These are phyloP conservation scores for Rhizoclosmatium globosum DNA, from an alignment of 192 early-diverging fungal species.

Conservation along the genomic window DNA sequence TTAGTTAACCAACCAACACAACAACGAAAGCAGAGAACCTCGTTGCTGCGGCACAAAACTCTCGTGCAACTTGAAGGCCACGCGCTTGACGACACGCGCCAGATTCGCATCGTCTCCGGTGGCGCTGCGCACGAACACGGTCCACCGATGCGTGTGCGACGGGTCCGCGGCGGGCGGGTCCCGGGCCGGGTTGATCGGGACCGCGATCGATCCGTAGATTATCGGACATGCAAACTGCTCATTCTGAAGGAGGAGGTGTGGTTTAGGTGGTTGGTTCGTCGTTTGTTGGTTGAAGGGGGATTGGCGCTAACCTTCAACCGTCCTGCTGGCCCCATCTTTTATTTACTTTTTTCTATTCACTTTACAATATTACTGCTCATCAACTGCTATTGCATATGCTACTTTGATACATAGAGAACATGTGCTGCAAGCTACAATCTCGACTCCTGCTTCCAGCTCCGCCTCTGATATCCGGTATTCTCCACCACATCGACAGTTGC, in stretches of 20 bases:
- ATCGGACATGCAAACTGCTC: conserved; percentile 67
- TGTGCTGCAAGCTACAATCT: conserved; percentile 17
- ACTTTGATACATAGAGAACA: conserved; percentile 22
- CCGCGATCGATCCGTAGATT: conserved; percentile 87
- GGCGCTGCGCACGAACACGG: conserved; percentile 83
- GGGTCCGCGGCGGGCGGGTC: conserved; percentile 60
- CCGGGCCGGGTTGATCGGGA: conserved; percentile 60
- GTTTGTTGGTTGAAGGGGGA: not conserved
- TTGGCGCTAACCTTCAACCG: not conserved
- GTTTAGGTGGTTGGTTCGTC: not conserved
- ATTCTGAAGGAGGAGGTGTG: conserved; percentile 6
- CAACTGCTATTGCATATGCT: not conserved
- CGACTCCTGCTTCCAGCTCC: conserved; percentile 12
- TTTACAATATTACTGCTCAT: not conserved
- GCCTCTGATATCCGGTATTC: conserved; percentile 12
- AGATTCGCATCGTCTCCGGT: conserved; percentile 81
- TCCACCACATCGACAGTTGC: conserved; percentile 23
- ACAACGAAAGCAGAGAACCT: conserved; percentile 51
- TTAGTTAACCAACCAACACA: not conserved
- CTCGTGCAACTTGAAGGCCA: conserved; percentile 96
- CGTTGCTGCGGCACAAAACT: conserved; percentile 80
- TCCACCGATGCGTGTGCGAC: conserved; percentile 97
- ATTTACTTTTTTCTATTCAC: not conserved
- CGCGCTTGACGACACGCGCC: conserved; percentile 84
- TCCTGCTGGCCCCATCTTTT: conserved; percentile 15